Base-by-base conservation (phyloP, 1,139 yeast genomes). In the Nakaseomyces bracarensis region DNA sequence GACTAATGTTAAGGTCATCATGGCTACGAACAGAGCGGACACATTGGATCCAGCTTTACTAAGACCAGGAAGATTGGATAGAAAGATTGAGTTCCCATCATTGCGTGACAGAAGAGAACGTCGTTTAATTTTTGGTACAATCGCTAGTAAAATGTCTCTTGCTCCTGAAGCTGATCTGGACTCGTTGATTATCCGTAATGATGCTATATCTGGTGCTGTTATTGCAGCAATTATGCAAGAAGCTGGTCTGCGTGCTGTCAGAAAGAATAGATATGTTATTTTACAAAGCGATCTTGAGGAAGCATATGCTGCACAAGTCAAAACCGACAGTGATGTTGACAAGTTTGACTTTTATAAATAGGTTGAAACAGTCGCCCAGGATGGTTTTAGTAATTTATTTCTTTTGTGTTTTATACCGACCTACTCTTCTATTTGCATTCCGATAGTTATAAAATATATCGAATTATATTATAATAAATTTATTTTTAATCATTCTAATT, bases 151-250 rank as follows among this genome's bases (percentile, higher is more conserved):
- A 60, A 93, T 93, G 99, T 84, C 96, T 2, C 74, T 93, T 52
- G 95, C 98, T 4, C 98, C 98, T 22, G 99, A 93, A 65, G 95
- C 79, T 42, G 99, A 93, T 62, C 74, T 93, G 57, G 98, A 93
- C 66, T 82, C 96, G 20, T 75, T 93, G 54, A 91, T 93, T 55
- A 79, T 87, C 56, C 82, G 98, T 65, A 93, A 93, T 61, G 98
- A 91, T 63, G 96, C 98, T 35, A 72, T 93, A 48, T 84, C 96
- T 33, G 99, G 99, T 57, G 98, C 99, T 6, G 78, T 89, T 46
- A 93, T 93, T 61, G 97, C 98, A 25, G 98, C 98, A 21, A 91
- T 93, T 54, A 91, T 93, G 98, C 98, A 93, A 74, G 99, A 93
- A 68, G 99, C 99, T 22, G 99, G 99, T 51, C 74, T 93, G 54